Evolutionary conservation across 2,329 filamentous ascomycete genomes (phyloP), one percentile per base, ranked within the genome.

Genomic region (Cercospora zeae-maydis): DNA sequence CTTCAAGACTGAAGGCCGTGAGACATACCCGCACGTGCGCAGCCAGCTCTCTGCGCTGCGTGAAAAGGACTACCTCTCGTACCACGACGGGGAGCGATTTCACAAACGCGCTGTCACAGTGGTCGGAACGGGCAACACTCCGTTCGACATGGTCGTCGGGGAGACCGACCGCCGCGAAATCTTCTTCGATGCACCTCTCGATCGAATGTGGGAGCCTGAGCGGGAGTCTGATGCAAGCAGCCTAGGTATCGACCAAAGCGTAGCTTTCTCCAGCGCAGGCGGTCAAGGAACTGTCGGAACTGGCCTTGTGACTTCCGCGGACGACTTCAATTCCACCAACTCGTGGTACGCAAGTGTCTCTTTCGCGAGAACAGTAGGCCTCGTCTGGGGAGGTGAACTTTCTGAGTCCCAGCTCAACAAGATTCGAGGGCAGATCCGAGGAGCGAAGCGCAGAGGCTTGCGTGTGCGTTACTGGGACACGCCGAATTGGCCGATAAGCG

Each of bases 311-410:
- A 75, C 77, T 33, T 70, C 70, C 2, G 75, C 79, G 30, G 76
- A 78, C 66, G 73, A 74, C 0, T 88, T 82, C 75, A 79, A 80
- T 69, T 62, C 70, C 1, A 75, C 77, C 16, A 91, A 89, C 73
- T 88, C 86, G 3, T 87, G 86, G 75, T 91, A 90, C 73, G 86
- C 88, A 16, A 87, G 84, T 53, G 80, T 82, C 2, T 81, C 83
- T 14, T 87, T 90, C 70, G 75, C 74, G 16, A 70, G 74, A 3
- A 73, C 81, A 0, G 78, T 91, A 13, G 88, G 74, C 3, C 71
- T 70, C 63, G 64, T 73, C 51, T 81, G 74, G 78, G 79, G 73
- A 70, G 81, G 80, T 3, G 76, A 75, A 2, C 72, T 89, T 1
- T 81, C 77, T 0, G 60, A 72, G 1, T 61, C 67, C 3, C 83